A percentile compares a stretch with the other conserved stretches of the same genome.
Evolutionary conservation across 2,329 filamentous ascomycete species (phyloP).

Genomic region (Ascochyta pisi): DNA sequence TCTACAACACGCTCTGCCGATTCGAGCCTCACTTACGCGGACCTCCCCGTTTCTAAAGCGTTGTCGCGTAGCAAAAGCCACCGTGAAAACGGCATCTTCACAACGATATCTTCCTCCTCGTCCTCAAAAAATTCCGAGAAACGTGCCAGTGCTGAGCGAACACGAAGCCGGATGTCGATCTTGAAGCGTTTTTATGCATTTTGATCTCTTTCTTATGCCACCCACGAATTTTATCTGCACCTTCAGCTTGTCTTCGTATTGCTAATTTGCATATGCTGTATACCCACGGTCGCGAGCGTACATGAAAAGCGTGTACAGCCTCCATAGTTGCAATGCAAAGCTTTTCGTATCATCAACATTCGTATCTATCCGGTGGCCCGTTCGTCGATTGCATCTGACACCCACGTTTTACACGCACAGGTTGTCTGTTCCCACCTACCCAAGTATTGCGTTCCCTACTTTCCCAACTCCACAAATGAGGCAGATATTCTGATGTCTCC

Average conservation of each 20-base stretch:
- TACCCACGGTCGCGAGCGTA: conserved; percentile 23
- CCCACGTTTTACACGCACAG: no score
- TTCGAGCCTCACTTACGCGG: conserved; percentile 1
- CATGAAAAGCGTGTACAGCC: conserved; percentile 1
- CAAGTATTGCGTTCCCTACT: no score
- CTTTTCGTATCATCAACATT: not conserved
- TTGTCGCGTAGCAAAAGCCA: not conserved
- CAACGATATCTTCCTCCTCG: not conserved
- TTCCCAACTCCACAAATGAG: no score
- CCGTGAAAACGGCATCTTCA: not conserved
- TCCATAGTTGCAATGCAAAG: not conserved
- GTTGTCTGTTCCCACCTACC: no score
- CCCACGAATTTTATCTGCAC: conserved; percentile 1
- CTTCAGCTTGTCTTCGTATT: conserved; percentile 5
- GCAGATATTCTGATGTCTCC: no score
- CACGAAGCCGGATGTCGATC: conserved; percentile 7
- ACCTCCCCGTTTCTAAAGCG: not conserved
- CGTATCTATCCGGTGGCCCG: no score
- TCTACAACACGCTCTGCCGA: not conserved
- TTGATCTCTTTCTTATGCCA: not conserved
- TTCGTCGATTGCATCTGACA: no score
- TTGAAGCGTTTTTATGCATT: conserved; percentile 14
- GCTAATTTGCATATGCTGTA: conserved; percentile 21
- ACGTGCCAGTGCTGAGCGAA: conserved; percentile 1
- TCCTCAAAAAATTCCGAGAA: not conserved